Conservation (phyloP, 2,329 filamentous ascomycete species). For the Exophiala sideris region DNA sequence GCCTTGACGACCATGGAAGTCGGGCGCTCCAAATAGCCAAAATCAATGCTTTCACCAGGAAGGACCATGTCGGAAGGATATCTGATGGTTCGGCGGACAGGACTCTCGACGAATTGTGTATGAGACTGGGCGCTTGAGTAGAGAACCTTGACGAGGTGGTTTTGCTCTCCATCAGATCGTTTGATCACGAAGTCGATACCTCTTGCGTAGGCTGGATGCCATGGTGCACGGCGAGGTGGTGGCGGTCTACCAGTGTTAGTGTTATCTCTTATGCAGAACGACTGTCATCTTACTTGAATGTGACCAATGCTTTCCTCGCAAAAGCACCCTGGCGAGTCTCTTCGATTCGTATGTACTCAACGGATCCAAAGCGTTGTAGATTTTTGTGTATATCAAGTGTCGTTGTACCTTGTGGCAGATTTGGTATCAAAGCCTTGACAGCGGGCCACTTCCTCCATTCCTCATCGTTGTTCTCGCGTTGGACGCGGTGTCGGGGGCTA, state of each 20-base stretch:
- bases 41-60: conserved; percentile 18
- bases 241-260: conserved; percentile 35
- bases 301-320: conserved; percentile 47
- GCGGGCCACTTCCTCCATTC: conserved; percentile 42
- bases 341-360: conserved; percentile 57
- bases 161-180: background rate
- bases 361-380: conserved; percentile 52
- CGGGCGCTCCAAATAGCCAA: conserved; percentile 22
- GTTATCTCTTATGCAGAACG: conserved; percentile 42
- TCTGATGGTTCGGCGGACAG: conserved; percentile 14
- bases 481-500: background rate
- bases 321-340: conserved; percentile 42
- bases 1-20: conserved; percentile 23
- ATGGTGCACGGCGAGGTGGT: conserved; percentile 35
- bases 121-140: conserved; percentile 1
- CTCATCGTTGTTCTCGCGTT: conserved; percentile 9
- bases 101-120: conserved; percentile 12
- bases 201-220: conserved; percentile 4
- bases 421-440: conserved; percentile 35
- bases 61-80: conserved; percentile 24
- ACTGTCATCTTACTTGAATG: conserved; percentile 49
- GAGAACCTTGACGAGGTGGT: conserved; percentile 10
- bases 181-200: conserved; percentile 14
- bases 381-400: conserved; percentile 48
- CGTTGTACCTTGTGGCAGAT: conserved; percentile 35